Evolutionary conservation across 768 basidiomycete genomes (phyloP).

Genomic region (Tylopilus sp.): DNA sequence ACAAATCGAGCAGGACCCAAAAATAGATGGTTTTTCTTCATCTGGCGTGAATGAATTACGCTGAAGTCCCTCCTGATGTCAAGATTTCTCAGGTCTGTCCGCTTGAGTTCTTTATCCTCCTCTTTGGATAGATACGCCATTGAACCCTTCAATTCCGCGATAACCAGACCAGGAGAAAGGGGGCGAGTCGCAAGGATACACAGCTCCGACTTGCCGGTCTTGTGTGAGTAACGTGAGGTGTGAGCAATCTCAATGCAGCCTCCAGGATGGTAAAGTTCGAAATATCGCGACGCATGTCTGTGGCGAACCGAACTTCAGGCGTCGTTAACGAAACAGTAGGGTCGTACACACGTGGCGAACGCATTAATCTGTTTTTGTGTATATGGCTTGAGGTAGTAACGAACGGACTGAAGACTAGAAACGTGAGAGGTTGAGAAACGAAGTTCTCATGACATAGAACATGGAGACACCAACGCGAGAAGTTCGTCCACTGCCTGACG

Average conservation of each 20-base stretch:
- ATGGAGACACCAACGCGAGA: constrained; percentile 54
- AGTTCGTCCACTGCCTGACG: constrained; percentile 76
- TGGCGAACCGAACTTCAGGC: constrained; percentile 24
- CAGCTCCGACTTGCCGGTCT: constrained; percentile 84
- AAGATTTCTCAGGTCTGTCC: constrained; percentile 64
- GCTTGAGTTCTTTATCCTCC: constrained; percentile 83
- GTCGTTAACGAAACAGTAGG: constrained; percentile 25
- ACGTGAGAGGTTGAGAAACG: constrained; percentile 13
- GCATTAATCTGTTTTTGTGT: constrained; percentile 86
- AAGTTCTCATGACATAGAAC: constrained; percentile 11
- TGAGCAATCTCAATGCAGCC: constrained; percentile 87
- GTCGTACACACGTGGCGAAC: constrained; percentile 78
- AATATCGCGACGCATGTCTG: constrained; percentile 86
- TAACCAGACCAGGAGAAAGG: constrained; percentile 64
- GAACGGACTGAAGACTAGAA: constrained; percentile 66
- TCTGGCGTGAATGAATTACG: constrained; percentile 86
- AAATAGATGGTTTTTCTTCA: constrained; percentile 91
- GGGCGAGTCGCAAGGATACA: constrained; percentile 82
- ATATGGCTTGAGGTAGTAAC: constrained; percentile 72
- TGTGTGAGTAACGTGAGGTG: constrained; percentile 83
- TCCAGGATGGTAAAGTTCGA: constrained; percentile 79
- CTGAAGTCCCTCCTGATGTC: constrained; percentile 86
- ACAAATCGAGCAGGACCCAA: constrained; percentile 90
- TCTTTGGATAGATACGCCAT: constrained; percentile 86
- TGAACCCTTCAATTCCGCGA: constrained; percentile 85